Evolutionary conservation across 345 rosid species (phyloP), one percentile per base, ranked within the genome.

Genomic region (Passiflora organensis): DNA sequence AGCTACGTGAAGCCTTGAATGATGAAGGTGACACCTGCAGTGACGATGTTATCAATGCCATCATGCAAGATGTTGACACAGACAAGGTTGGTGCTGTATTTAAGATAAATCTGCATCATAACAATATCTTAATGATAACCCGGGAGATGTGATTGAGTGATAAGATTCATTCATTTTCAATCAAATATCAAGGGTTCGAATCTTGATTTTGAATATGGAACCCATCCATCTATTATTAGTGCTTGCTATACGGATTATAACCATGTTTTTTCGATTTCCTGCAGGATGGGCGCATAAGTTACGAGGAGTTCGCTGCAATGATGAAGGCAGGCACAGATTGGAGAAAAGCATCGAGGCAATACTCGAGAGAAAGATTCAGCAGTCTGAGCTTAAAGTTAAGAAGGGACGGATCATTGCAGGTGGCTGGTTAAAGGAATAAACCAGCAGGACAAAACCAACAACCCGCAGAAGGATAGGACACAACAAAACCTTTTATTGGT

Each of bases 301-400:
- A 83, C 0, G 96, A 89, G 60, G 96, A 89, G 78, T 89, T 89
- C 58, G 84, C 67, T 13, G 72, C 77, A 10, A 86, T 86, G 96
- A 89, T 86, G 96, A 86, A 83, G 80, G 95, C 96, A 0, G 96
- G 96, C 1, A 89, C 95, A 1, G 96, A 89, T 57, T 89, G 96
- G 95, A 83, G 96, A 60, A 89, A 86, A 67, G 96, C 91, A 2
- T 89, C 96, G 0, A 54, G 95, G 56, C 95, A 89, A 56, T 89
- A 83, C 68, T 89, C 96, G 0, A 62, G 96, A 46, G 95, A 89
- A 68, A 80, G 95, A 76, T 89, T 89, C 71, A 86, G 80, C 72
- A 83, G 80, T 74, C 80, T 89, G 37, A 83, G 95, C 82, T 68
- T 83, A 67, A 86, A 77, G 69, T 71, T 89, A 62, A 82, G 82